Evolutionary conservation across 148 eudicot genomes (phyloP).

Genomic region (Dianthus caryophyllus): DNA sequence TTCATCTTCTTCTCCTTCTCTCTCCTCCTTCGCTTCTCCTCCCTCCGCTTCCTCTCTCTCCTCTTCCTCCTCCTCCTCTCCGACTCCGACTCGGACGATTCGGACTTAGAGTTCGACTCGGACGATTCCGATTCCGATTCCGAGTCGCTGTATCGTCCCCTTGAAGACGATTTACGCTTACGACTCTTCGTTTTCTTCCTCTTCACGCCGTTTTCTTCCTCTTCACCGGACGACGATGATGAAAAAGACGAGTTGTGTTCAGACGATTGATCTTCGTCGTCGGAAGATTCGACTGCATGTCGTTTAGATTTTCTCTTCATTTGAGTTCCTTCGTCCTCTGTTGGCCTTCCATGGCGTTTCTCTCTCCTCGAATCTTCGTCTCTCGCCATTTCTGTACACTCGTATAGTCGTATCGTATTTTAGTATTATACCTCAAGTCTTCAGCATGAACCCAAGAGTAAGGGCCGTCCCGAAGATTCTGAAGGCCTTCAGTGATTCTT

Average conservation of each 20-base stretch:
- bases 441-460: no score
- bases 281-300: no score
- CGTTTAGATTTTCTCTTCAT: no score
- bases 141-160: constrained; percentile 32
- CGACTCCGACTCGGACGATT: no score
- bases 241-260: no score
- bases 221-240: constrained; percentile 15
- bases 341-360: constrained; percentile 16
- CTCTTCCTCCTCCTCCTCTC: constrained; percentile 39
- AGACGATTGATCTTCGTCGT: no score
- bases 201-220: constrained; percentile 23
- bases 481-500: no score
- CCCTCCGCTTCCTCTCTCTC: constrained; percentile 21
- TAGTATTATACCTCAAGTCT: no score
- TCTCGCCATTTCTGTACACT: constrained; percentile 32
- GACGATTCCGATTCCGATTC: constrained; percentile 33
- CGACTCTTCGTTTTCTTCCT: constrained; percentile 14
- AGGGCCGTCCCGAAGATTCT: no score
- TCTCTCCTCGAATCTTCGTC: constrained; percentile 24
- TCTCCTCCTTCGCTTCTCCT: constrained; percentile 21
- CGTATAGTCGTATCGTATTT: no score
- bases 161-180: constrained; percentile 32
- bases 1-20: constrained; percentile 22
- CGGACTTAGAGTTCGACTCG: no score
- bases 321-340: background rate